Evolutionary conservation across 225 moss, liverwort and hornwort species (phyloP).

Genomic region (Rhytidiadelphus loreus): DNA sequence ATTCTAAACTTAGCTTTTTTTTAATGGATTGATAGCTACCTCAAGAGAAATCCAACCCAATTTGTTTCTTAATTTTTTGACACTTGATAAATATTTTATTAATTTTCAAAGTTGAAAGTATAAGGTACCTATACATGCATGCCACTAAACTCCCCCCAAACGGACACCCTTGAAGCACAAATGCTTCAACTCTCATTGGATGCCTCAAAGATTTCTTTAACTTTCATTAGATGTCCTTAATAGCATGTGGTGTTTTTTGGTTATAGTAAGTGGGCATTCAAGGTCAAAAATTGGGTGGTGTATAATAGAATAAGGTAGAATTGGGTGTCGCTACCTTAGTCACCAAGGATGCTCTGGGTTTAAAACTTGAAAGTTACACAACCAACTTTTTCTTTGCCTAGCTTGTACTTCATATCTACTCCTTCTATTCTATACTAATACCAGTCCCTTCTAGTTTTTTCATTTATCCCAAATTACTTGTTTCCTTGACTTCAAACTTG

Average conservation of each 20-base stretch:
- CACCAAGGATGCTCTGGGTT: not conserved
- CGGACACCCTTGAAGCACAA: fast-evolving
- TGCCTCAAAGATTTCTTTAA: not conserved
- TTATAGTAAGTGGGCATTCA: not conserved
- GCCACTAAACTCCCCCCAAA: not conserved
- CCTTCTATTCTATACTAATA: fast-evolving
- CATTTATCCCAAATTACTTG: not conserved
- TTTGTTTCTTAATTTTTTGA: not conserved
- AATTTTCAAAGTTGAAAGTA: not conserved
- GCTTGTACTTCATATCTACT: not conserved
- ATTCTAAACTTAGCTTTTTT: not conserved
- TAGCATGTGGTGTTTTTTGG: not conserved
- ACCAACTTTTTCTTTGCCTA: not conserved
- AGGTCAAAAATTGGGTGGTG: not conserved
- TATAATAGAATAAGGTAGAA: fast-evolving
- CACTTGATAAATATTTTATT: fast-evolving
- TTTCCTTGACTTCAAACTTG: fast-evolving
- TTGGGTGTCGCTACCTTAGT: not conserved
- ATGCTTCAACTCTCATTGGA: not conserved
- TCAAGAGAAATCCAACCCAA: not conserved
- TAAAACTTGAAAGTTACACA: not conserved
- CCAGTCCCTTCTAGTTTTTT: not conserved
- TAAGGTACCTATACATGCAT: not conserved
- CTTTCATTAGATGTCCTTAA: not conserved
- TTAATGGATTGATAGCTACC: not conserved